Conservation (phyloP, 805 yeast species). For the Starmera caribaea region DNA sequence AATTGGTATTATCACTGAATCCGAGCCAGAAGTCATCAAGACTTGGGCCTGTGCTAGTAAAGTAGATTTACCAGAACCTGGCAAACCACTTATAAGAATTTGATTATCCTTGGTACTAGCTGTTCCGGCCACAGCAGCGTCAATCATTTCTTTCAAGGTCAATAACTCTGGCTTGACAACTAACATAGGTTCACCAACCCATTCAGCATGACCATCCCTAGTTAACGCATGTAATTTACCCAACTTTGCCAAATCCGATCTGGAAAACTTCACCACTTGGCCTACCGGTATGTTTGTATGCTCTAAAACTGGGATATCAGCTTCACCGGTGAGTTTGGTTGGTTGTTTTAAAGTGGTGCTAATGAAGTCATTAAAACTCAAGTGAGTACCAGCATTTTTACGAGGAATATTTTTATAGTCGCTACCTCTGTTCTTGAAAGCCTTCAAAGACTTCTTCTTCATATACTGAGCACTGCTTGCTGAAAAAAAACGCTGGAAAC, state of each 20-base stretch:
- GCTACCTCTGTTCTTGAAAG: background rate
- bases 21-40: constrained; percentile 30
- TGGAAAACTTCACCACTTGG: too few relatives aligned
- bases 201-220: constrained; percentile 36
- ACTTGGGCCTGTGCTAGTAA: constrained; percentile 62
- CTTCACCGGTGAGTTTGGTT: too few relatives aligned
- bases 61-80: constrained; percentile 77
- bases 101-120: constrained; percentile 34
- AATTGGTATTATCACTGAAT: constrained; percentile 49
- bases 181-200: constrained; percentile 51
- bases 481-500: too few relatives aligned
- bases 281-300: too few relatives aligned
- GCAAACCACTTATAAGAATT: constrained; percentile 51
- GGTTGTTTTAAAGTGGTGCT: too few relatives aligned
- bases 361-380: too few relatives aligned
- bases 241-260: too few relatives aligned
- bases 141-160: constrained; percentile 29
- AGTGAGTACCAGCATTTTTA: too few relatives aligned
- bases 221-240: too few relatives aligned
- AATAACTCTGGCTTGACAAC: constrained; percentile 42
- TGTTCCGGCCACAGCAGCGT: constrained; percentile 20
- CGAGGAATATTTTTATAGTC: too few relatives aligned
- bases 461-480: too few relatives aligned
- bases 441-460: background rate
- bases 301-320: too few relatives aligned